Evolutionary conservation across 768 basidiomycete genomes (phyloP), one percentile per base, ranked within the genome.

Genomic region (Imleria badia): DNA sequence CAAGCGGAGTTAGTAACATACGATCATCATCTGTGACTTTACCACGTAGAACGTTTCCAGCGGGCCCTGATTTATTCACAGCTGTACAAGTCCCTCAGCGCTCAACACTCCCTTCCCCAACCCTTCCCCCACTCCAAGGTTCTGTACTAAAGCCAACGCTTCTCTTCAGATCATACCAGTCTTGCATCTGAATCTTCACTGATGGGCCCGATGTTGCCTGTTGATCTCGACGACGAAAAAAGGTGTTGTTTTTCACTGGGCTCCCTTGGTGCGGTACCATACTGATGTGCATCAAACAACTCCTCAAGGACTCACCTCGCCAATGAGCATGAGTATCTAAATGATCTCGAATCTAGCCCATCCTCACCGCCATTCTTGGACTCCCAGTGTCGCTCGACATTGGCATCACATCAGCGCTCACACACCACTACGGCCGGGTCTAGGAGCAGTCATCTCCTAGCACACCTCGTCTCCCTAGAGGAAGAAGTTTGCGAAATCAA

Each of bases 401-500:
- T 70, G 1, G 48, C 64, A 49, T 54, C 69, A 31, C 65, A 53
- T 30, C 65, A 64, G 50, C 68, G 58, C 26, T 70, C 70, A 9
- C 61, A 54, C 30, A 56, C 62, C 33, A 55, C 65, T n/a, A 44
- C 68, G 8, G 68, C 67, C 13, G 66, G 59, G 8, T 72, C 69
- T 6, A 63, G 58, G 6, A 70, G 52, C 22, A 72, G 66, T 38
- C 66, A 63, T 45, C 60, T 71, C 45, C 62, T 72, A 26, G 69
- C 66, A 30, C 66, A 59, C 20, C 62, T 70, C 22, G 53, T 70
- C 38, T 62, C 71, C 5, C 26, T 52, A 3, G 71, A 70, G 43
- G 71, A 70, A 45, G 71, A 71, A 48, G 50, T 71, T 40, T 61
- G 69, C 20, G 69, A 70, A n/a, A n/a, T n/a, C n/a, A n/a, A n/a